A percentile compares a stretch with the other conserved stretches of the same genome.
These are phyloP conservation scores for Camelina neglecta DNA, from an alignment of 345 rosid genomes.

Conservation along the genomic window DNA sequence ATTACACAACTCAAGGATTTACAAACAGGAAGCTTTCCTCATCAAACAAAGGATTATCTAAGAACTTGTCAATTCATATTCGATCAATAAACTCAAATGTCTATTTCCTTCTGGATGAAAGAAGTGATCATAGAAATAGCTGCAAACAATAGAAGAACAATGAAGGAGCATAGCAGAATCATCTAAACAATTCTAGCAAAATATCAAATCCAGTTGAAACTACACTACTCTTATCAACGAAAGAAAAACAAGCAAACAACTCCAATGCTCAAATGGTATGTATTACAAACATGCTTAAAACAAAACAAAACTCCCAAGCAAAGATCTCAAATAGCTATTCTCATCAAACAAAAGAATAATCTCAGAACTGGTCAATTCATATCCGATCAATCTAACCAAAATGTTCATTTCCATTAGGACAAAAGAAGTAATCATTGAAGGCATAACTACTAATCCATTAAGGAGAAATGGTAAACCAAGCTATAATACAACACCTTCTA, in stretches of 20 bases:
- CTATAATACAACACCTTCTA: constrained; percentile 9
- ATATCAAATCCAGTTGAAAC: background rate
- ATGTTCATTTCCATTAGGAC: background rate
- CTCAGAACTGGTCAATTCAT: constrained; percentile 15
- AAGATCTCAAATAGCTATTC: background rate
- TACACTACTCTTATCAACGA: background rate
- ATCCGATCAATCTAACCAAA: constrained; percentile 1
- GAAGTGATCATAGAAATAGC: background rate
- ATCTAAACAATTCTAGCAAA: background rate
- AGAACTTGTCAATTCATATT: constrained; percentile 2
- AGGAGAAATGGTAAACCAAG: background rate
- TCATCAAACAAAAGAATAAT: background rate
- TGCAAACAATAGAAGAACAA: too few relatives aligned
- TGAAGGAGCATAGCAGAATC: background rate
- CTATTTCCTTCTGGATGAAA: background rate
- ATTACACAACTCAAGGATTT: background rate
- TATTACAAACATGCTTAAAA: background rate
- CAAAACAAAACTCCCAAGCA: background rate
- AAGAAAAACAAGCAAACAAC: background rate
- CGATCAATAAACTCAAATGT: constrained; percentile 12
- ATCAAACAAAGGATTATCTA: constrained; percentile 13
- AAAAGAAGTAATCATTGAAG: background rate
- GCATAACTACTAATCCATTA: background rate
- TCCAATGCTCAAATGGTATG: background rate
- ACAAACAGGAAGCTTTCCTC: background rate